Conservation (phyloP, 441 rosid species). For the Arabidopsis hybrid region DNA sequence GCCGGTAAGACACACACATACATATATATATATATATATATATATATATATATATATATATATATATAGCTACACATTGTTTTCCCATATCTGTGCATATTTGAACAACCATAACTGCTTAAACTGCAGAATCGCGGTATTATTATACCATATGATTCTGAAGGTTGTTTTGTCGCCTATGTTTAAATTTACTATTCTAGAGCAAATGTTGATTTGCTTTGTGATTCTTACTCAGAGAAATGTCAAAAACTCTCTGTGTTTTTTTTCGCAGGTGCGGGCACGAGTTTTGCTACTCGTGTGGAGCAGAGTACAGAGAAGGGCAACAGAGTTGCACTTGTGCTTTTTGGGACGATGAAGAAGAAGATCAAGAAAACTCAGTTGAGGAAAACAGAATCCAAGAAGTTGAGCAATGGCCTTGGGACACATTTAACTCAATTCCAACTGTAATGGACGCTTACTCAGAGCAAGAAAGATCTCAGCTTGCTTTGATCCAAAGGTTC, state of each 20-base stretch:
- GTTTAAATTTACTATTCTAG: not conserved
- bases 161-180: not conserved
- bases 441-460: conserved; percentile 88
- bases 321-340: conserved; percentile 88
- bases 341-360: conserved; percentile 80
- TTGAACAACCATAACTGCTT: no score
- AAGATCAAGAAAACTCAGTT: conserved; percentile 40
- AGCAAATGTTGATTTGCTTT: not conserved
- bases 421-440: conserved; percentile 84
- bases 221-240: not conserved
- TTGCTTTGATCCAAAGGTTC: conserved; percentile 87
- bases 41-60: no score
- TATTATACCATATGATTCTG: not conserved
- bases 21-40: no score
- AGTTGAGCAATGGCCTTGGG: conserved; percentile 97
- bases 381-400: conserved; percentile 72
- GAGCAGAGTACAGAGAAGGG: conserved; percentile 79
- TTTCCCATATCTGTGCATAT: no score
- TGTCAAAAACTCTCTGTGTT: conserved; percentile 3
- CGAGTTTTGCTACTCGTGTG: conserved; percentile 93
- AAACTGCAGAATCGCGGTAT: not conserved
- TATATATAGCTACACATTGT: not conserved
- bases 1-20: conserved; percentile 73
- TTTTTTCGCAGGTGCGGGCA: conserved; percentile 76
- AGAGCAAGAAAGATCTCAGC: conserved; percentile 93